phyloP scores from a whole-genome alignment of 2,329 filamentous ascomycete genomes.

The Cyclaneusma minus region DNA sequence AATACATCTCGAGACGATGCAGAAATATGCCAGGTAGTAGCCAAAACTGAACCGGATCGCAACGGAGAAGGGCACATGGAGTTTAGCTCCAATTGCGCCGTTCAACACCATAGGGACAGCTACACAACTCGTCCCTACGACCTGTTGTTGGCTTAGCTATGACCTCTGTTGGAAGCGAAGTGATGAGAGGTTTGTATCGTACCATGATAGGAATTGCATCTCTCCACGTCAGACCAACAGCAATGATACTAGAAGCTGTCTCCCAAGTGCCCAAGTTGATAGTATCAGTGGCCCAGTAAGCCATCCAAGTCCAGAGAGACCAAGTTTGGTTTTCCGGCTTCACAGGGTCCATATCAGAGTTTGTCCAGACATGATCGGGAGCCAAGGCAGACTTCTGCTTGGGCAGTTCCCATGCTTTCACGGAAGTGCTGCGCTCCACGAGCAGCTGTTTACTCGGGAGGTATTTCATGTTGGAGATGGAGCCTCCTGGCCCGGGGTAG shows the following conservation, averaged over 20 bases:
- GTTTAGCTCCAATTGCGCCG: conserved; percentile 27
- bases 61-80: conserved; percentile 32
- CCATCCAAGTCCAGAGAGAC: conserved; percentile 23
- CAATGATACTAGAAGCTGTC: conserved; percentile 30
- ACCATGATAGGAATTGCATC: conserved; percentile 31
- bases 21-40: conserved; percentile 26
- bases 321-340: conserved; percentile 16
- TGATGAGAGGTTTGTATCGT: conserved; percentile 10
- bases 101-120: conserved; percentile 35
- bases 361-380: conserved; percentile 27
- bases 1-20: conserved; percentile 24
- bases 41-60: conserved; percentile 28
- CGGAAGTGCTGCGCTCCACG: conserved; percentile 23
- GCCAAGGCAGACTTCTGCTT: conserved; percentile 31
- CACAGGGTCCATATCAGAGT: conserved; percentile 18
- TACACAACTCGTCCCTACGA: conserved; percentile 46
- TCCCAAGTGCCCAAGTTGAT: conserved; percentile 32
- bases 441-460: conserved; percentile 20
- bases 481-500: too few relatives aligned
- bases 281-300: conserved; percentile 24
- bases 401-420: conserved; percentile 29
- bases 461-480: conserved; percentile 14
- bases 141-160: conserved; percentile 21
- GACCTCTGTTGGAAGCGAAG: conserved; percentile 8
- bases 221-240: conserved; percentile 35